Conservation (phyloP, 164 flowering plant genomes). For the Malania oleifera region DNA sequence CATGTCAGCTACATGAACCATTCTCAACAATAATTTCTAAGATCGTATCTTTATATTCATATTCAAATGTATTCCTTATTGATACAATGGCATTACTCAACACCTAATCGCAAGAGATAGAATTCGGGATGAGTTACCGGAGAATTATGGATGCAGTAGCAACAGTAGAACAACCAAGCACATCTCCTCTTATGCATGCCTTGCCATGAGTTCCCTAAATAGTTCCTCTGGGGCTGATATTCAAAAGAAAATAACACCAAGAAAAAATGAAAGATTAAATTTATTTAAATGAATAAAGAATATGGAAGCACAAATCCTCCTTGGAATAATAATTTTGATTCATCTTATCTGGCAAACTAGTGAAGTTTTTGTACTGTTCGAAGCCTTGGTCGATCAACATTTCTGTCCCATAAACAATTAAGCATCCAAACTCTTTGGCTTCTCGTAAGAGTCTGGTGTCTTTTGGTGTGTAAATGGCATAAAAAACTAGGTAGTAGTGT, state of each 20-base stretch:
- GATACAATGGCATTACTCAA: not conserved
- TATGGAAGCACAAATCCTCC: too few species aligned
- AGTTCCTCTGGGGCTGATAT: slow-evolving; percentile 13
- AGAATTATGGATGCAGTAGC: not conserved
- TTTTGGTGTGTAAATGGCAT: too few species aligned
- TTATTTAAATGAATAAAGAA: too few species aligned
- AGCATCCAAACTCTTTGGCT: slow-evolving; percentile 19
- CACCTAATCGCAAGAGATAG: not conserved
- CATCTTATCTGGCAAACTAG: slow-evolving; percentile 27
- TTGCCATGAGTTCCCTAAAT: slow-evolving; percentile 13
- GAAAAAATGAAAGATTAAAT: too few species aligned
- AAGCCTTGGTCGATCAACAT: slow-evolving; percentile 28
- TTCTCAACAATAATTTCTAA: too few species aligned
- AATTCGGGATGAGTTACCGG: not conserved
- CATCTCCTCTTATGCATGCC: slow-evolving; percentile 5
- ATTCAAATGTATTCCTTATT: too few species aligned
- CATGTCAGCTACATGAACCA: too few species aligned
- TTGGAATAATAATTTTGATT: too few species aligned
- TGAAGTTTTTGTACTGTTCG: slow-evolving; percentile 24
- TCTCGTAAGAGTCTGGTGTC: too few species aligned
- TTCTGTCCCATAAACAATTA: slow-evolving; percentile 24
- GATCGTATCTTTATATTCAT: too few species aligned
- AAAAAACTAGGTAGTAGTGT: too few species aligned
- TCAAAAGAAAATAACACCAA: not conserved
- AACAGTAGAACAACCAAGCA: not conserved